These are phyloP conservation scores for Talaromyces sp. DNA, from an alignment of 2,329 filamentous ascomycete species.

Conservation along the genomic window DNA sequence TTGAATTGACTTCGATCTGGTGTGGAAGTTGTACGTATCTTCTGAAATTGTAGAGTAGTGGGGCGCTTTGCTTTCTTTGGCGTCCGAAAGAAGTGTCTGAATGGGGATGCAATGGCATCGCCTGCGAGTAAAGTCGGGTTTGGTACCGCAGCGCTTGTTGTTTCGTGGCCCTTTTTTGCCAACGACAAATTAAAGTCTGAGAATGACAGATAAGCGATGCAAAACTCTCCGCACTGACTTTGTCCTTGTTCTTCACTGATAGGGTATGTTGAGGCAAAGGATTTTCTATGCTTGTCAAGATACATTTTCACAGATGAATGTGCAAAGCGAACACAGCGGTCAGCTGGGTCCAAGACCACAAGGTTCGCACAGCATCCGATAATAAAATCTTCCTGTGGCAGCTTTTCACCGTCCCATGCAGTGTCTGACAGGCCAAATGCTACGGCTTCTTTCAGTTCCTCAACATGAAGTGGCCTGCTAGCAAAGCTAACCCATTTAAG, in stretches of 20 bases:
- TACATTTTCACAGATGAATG: slow-evolving; percentile 17
- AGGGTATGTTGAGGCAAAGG: slow-evolving; percentile 5
- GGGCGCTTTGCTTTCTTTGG: neutral
- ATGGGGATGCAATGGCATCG: neutral
- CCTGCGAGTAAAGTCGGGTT: neutral
- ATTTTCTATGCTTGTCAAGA: slow-evolving; percentile 9
- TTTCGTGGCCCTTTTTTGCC: neutral
- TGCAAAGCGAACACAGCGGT: slow-evolving; percentile 16
- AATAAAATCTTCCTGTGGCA: slow-evolving; percentile 13
- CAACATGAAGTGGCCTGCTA: slow-evolving; percentile 15
- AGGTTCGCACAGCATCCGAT: slow-evolving; percentile 19
- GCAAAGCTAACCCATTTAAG: slow-evolving; percentile 20
- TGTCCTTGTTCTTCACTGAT: slow-evolving; percentile 5
- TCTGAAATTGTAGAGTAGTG: neutral
- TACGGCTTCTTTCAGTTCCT: slow-evolving; percentile 17
- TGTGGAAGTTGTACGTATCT: slow-evolving; percentile 1
- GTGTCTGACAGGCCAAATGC: slow-evolving; percentile 15
- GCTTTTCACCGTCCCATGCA: slow-evolving; percentile 12
- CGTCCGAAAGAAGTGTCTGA: neutral
- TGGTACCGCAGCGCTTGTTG: neutral
- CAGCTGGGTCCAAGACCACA: slow-evolving; percentile 13
- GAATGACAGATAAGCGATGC: slow-evolving; percentile 17
- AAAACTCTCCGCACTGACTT: slow-evolving; percentile 16
- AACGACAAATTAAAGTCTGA: slow-evolving; percentile 16
- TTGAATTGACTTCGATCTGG: slow-evolving; percentile 12